A percentile compares a stretch with the other conserved stretches of the same genome.
phyloP scores from a whole-genome alignment of 208 protist species.

The Wallacemonas sp. region DNA sequence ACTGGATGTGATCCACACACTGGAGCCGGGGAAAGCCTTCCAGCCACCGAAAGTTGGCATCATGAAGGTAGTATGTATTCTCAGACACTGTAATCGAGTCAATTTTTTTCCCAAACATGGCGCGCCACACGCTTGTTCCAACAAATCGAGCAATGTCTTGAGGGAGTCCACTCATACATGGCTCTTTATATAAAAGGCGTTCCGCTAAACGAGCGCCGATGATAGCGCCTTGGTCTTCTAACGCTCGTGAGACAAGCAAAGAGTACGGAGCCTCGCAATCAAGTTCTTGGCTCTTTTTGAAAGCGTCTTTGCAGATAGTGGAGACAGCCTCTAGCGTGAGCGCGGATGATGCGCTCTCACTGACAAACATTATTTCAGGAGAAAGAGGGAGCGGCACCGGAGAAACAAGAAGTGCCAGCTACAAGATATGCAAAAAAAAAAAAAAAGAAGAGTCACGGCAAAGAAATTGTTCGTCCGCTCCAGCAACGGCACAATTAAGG shows the following conservation, averaged over 20 bases:
- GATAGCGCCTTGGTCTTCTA: conserved; percentile 63
- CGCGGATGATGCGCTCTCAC: conserved; percentile 48
- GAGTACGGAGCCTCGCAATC: conserved; percentile 15
- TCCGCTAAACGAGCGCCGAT: conserved; percentile 70
- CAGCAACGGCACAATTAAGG: no score
- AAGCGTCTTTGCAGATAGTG: conserved; percentile 28
- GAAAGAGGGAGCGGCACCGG: no score
- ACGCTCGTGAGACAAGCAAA: conserved; percentile 15
- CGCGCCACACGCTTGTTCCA: conserved; percentile 64
- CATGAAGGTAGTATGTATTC: conserved; percentile 57
- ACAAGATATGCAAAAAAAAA: no score
- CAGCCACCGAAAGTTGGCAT: conserved; percentile 66
- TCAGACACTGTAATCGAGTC: conserved; percentile 72
- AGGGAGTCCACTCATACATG: conserved; percentile 52
- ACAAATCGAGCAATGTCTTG: conserved; percentile 69
- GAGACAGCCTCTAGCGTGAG: conserved; percentile 53
- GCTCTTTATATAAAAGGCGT: conserved; percentile 72
- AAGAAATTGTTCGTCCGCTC: no score
- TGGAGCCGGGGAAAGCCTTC: conserved; percentile 54
- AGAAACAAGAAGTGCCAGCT: no score
- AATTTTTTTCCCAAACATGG: conserved; percentile 72
- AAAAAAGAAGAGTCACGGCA: no score
- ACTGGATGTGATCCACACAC: conserved; percentile 32
- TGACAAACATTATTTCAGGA: conserved; percentile 27
- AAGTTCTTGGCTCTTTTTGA: conserved; percentile 12